Evolutionary conservation across 1,284 basidiomycete species (phyloP).

Genomic region (Cutaneotrichosporon spelunceum): DNA sequence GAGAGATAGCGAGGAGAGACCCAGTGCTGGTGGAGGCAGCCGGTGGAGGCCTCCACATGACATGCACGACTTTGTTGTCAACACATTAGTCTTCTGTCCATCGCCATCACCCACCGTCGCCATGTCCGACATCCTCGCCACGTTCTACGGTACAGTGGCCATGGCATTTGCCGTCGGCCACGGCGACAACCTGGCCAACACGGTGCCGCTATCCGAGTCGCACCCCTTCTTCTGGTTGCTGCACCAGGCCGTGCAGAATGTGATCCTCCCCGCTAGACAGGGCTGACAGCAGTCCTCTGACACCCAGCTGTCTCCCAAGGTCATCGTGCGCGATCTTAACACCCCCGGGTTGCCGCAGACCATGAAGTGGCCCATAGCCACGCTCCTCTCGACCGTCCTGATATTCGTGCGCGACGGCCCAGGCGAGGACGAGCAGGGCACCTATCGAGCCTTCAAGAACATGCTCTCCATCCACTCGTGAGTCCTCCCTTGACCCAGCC

Average conservation of each 20-base stretch:
- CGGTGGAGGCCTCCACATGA: constrained; percentile 5
- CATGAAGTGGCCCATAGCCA: constrained; percentile 23
- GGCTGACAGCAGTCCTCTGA: constrained; percentile 6
- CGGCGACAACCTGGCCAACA: constrained; percentile 25
- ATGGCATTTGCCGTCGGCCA: constrained; percentile 22
- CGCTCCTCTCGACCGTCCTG: constrained; percentile 31
- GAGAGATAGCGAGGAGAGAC: neutral
- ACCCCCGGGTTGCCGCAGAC: constrained; percentile 4
- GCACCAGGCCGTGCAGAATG: constrained; percentile 23
- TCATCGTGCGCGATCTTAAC: neutral
- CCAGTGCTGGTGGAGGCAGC: neutral
- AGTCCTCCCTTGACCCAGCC: constrained; percentile 9
- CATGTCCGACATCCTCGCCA: constrained; percentile 24
- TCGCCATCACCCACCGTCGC: neutral
- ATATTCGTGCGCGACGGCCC: constrained; percentile 23
- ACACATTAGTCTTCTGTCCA: too few species aligned
- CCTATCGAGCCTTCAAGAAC: constrained; percentile 28
- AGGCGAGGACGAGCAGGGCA: constrained; percentile 8
- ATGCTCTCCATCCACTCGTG: constrained; percentile 33
- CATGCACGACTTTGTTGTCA: constrained; percentile 1
- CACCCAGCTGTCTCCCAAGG: neutral
- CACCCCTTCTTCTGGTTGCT: constrained; percentile 36
- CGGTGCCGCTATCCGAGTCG: constrained; percentile 27
- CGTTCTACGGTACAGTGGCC: constrained; percentile 24
- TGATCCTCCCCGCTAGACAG: constrained; percentile 7